Conservation (phyloP, 305 asterid genomes). For the Solanum hybrid region DNA sequence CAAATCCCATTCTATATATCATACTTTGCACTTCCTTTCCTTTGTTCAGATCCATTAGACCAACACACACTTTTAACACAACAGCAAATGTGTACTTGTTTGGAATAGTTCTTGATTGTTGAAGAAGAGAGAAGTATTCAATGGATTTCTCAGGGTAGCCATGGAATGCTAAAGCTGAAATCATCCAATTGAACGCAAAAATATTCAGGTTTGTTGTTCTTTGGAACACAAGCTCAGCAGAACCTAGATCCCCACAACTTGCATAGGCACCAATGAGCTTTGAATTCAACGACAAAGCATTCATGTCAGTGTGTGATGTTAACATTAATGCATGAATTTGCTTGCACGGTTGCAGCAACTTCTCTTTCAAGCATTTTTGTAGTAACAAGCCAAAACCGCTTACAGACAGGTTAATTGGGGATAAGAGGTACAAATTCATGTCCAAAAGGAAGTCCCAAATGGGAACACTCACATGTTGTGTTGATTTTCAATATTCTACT, state of each 20-base stretch:
- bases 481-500: background rate
- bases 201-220: constrained; percentile 35
- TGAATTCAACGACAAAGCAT: constrained; percentile 33
- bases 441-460: background rate
- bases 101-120: constrained; percentile 26
- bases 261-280: constrained; percentile 58
- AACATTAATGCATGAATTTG: constrained; percentile 47
- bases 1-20: constrained; percentile 33
- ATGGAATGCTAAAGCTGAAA: constrained; percentile 26
- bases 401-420: constrained; percentile 6
- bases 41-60: constrained; percentile 32
- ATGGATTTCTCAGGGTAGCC: constrained; percentile 40
- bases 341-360: constrained; percentile 38
- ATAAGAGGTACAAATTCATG: background rate
- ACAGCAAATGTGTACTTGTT: constrained; percentile 37
- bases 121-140: constrained; percentile 31
- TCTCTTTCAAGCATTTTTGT: constrained; percentile 39
- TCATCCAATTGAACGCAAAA: constrained; percentile 61
- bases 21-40: constrained; percentile 54
- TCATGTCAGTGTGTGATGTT: constrained; percentile 26
- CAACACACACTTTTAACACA: constrained; percentile 41
- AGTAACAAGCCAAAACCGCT: constrained; percentile 26
- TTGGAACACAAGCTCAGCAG: constrained; percentile 37
- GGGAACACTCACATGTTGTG: background rate
- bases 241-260: constrained; percentile 41